phyloP scores from a whole-genome alignment of 2,329 filamentous ascomycete species.

The Pseudocercospora eumusae region DNA sequence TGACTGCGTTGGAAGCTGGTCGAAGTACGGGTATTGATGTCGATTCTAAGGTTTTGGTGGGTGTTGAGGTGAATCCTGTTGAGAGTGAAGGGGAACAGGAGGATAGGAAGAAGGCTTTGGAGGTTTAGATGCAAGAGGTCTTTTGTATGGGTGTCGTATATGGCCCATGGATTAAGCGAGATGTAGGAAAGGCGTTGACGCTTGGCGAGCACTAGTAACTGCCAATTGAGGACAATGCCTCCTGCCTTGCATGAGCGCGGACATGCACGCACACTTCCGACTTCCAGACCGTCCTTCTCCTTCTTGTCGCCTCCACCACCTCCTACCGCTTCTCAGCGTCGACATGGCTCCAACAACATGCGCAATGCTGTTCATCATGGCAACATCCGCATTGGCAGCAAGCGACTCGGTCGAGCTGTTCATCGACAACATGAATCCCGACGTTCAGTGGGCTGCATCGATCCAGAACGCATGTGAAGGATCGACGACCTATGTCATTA shows the following conservation, averaged over 20 bases:
- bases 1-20: constrained; percentile 18
- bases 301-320: background rate
- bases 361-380: background rate
- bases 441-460: constrained; percentile 30
- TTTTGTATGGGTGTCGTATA: background rate
- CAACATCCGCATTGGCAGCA: background rate
- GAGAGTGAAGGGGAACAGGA: constrained; percentile 7
- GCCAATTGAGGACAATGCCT: background rate
- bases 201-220: background rate
- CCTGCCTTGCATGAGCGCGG: background rate
- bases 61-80: constrained; percentile 16
- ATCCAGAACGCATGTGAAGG: constrained; percentile 30
- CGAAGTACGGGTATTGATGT: background rate
- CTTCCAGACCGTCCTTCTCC: background rate
- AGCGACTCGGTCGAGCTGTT: constrained; percentile 25
- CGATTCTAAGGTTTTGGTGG: constrained; percentile 15
- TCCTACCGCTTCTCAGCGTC: background rate
- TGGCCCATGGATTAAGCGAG: background rate
- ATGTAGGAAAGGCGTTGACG: background rate
- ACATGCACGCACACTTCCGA: background rate
- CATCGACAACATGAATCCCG: constrained; percentile 32
- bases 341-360: background rate
- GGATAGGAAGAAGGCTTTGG: constrained; percentile 12
- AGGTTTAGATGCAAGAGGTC: constrained; percentile 2
- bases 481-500: constrained; percentile 31